phyloP scores from a whole-genome alignment of 208 protist species.

The Trichomonas tenax region DNA sequence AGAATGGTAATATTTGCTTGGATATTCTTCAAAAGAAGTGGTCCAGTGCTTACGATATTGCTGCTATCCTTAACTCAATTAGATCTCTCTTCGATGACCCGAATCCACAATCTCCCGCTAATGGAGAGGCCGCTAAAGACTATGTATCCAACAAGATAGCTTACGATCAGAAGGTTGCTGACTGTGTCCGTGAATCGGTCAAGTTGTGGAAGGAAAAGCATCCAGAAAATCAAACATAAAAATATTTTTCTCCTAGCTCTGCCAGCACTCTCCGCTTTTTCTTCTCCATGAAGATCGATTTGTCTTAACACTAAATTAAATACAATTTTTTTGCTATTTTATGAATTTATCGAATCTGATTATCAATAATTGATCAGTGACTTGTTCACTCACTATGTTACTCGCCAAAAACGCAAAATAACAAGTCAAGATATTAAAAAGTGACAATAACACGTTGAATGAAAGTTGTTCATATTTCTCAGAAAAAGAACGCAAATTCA shows the following conservation, averaged over 20 bases:
- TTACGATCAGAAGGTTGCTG: neutral
- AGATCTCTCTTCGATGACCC: slow-evolving; percentile 1
- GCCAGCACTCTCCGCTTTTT: too few species aligned
- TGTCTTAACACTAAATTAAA: too few species aligned
- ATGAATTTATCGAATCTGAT: too few species aligned
- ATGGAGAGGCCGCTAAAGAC: neutral
- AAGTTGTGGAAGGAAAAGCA: neutral
- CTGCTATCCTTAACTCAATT: neutral
- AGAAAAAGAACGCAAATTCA: neutral
- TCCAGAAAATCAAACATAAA: neutral
- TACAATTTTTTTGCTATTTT: too few species aligned
- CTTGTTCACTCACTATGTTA: too few species aligned
- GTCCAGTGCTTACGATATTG: neutral
- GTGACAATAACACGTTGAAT: neutral
- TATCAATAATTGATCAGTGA: too few species aligned
- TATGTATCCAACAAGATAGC: neutral
- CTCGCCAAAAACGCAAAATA: too few species aligned
- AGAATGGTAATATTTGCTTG: neutral
- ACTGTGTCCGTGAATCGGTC: neutral
- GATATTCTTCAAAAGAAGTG: slow-evolving; percentile 14
- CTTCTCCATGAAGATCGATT: too few species aligned
- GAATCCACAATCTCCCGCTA: neutral
- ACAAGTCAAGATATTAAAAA: neutral
- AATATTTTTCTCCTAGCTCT: too few species aligned
- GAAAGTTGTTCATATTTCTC: neutral